A percentile compares a stretch with the other conserved stretches of the same genome.
These are phyloP conservation scores for Moesziomyces antarcticus DNA, from an alignment of 1,284 basidiomycete genomes.

Conservation along the genomic window DNA sequence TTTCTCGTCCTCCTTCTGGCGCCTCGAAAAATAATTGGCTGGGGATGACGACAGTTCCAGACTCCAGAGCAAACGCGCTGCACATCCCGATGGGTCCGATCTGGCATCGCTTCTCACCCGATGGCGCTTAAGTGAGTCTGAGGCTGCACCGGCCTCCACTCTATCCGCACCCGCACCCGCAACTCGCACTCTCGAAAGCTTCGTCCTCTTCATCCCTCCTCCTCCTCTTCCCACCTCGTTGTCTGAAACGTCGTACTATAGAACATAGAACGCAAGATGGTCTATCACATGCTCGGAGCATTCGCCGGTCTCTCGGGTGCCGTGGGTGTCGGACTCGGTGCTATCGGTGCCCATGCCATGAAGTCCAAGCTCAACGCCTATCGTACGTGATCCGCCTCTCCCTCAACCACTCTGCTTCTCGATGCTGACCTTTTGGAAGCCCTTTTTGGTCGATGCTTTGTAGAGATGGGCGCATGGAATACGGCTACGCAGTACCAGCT, in stretches of 20 bases:
- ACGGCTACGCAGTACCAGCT: constrained; percentile 65
- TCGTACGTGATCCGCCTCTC: constrained; percentile 34
- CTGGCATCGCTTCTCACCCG: too few species aligned
- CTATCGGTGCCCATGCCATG: constrained; percentile 62
- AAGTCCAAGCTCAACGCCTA: constrained; percentile 59
- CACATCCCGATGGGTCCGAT: too few species aligned
- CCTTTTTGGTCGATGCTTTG: not conserved
- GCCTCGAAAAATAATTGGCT: too few species aligned
- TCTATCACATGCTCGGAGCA: constrained; percentile 39
- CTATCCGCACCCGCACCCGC: not conserved
- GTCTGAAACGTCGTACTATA: not conserved
- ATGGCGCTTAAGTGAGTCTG: too few species aligned
- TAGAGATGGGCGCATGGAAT: constrained; percentile 59
- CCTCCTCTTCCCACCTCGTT: not conserved
- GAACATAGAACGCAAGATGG: constrained; percentile 14
- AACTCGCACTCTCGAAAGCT: not conserved
- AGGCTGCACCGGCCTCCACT: too few species aligned
- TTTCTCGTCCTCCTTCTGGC: too few species aligned
- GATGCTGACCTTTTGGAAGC: not conserved
- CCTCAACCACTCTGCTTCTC: not conserved
- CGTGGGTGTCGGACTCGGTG: constrained; percentile 51
- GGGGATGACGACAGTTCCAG: too few species aligned
- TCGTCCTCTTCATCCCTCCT: not conserved
- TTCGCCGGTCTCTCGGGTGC: constrained; percentile 58
- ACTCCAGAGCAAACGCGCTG: too few species aligned